Base-by-base conservation (phyloP, 1,284 basidiomycete genomes). In the Ceratobasidium papillatum region DNA sequence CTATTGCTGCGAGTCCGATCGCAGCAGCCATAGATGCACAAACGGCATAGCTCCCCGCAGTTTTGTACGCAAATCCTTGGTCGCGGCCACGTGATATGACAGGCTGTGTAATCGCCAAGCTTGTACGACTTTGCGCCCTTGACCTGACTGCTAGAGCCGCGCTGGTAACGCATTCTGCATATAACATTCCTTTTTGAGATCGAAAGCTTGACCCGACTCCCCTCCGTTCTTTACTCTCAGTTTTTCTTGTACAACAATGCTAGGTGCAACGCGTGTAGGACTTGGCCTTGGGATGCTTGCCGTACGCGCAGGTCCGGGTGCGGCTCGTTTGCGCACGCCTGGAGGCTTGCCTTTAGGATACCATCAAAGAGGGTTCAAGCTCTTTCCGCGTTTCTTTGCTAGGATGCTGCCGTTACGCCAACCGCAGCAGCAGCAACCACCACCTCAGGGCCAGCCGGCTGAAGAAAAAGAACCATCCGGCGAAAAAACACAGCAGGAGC, bases 261-360 rank as follows among this genome's bases (percentile, higher is more conserved):
- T 72, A 1, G 32, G 69, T 27, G 58, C 58, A 2, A 14, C 56
- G 27, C 56, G 69, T 34, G 58, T 62, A 11, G 69, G 69, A 34
- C 56, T 72, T 43, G 69, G 69, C 9, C 45, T 72, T n/a, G 56
- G 69, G n/a, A 72, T 72, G 69, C 69, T 68, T 34, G 58, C 69
- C 22, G 19, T 62, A 32, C 69, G 56, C 14, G 47, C 54, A 34
- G 56, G 54, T 4, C 69, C 41, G 8, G 58, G 43, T 9, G 19
- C 41, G n/a, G 54, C 69, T 72, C 69, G 56, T 36, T 38, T 62
- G 45, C 69, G 69, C 56, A 56, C 43, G n/a, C 27, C 43, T 8
- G 45, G 43, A 27, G 14, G 14, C 19, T n/a, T 12, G 11, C 12
- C 38, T 7, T 30, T 38, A 36, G 19, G 27, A 32, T 25, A 51